phyloP scores from a whole-genome alignment of 371 early-diverging fungal species.

The Rhizoclosmatium hyalinum region DNA sequence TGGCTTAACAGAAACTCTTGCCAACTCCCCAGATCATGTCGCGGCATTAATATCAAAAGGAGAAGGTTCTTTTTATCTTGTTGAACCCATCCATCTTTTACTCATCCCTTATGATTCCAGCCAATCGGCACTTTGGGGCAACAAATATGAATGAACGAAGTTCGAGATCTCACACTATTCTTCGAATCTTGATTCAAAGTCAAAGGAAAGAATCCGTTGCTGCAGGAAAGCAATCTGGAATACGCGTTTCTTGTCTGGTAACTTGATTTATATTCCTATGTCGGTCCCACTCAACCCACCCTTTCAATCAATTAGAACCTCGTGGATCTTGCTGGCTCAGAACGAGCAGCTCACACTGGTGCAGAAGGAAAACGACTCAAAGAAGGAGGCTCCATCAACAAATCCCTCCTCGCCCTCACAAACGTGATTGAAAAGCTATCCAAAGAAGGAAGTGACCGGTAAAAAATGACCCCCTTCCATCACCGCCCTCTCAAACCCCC shows the following conservation, averaged over 20 bases:
- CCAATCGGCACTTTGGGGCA: constrained; percentile 57
- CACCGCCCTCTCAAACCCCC: background rate
- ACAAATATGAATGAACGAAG: constrained; percentile 66
- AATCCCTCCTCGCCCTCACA: constrained; percentile 62
- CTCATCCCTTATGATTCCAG: constrained; percentile 17
- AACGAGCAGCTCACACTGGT: constrained; percentile 64
- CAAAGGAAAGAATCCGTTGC: background rate
- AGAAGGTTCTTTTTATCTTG: constrained; percentile 32
- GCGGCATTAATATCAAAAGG: constrained; percentile 35
- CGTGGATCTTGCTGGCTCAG: constrained; percentile 79
- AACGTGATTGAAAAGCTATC: constrained; percentile 62
- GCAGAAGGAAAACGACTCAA: constrained; percentile 67
- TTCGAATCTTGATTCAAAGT: constrained; percentile 49
- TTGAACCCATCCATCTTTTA: background rate
- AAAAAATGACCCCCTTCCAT: background rate
- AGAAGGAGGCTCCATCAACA: constrained; percentile 75
- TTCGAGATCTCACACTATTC: constrained; percentile 65
- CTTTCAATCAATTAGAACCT: constrained; percentile 46
- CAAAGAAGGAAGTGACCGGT: constrained; percentile 46
- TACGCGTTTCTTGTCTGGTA: constrained; percentile 33
- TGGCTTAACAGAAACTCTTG: constrained; percentile 40
- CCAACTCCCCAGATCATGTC: constrained; percentile 33
- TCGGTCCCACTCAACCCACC: background rate
- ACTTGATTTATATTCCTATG: background rate
- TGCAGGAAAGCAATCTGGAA: constrained; percentile 2